Conservation (phyloP, 2,329 filamentous ascomycete species). For the Claviceps maximensis region DNA sequence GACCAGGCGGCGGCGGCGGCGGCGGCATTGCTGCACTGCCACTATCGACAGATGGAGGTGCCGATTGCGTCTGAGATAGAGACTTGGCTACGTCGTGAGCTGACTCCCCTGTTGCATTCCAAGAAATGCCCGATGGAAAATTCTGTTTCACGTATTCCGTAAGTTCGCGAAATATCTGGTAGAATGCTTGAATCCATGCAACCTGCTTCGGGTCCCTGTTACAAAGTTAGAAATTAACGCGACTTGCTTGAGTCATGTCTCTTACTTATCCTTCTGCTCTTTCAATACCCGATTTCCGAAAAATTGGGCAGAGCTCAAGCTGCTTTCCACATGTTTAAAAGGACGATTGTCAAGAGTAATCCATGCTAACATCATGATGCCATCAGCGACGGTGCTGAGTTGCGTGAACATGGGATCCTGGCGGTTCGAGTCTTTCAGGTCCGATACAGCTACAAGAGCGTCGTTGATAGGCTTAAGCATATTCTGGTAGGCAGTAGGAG, state of each 20-base stretch:
- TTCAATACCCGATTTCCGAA: slow-evolving; percentile 91
- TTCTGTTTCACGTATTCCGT: slow-evolving; percentile 74
- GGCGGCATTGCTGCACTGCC: slow-evolving; percentile 40
- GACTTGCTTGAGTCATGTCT: background rate
- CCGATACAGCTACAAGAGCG: slow-evolving; percentile 63
- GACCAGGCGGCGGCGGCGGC: slow-evolving; percentile 58
- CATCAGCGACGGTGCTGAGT: slow-evolving; percentile 76
- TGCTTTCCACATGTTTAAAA: slow-evolving; percentile 72
- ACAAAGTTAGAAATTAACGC: slow-evolving; percentile 3
- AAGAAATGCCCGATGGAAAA: slow-evolving; percentile 65
- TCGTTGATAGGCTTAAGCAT: slow-evolving; percentile 80
- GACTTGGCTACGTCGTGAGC: slow-evolving; percentile 53
- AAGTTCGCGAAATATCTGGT: slow-evolving; percentile 76
- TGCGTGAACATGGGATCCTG: slow-evolving; percentile 65
- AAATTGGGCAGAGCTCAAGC: slow-evolving; percentile 74
- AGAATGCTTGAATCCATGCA: slow-evolving; percentile 87
- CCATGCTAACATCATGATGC: slow-evolving; percentile 83
- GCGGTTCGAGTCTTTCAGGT: slow-evolving; percentile 71
- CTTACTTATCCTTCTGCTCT: slow-evolving; percentile 63
- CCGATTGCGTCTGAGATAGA: slow-evolving; percentile 25
- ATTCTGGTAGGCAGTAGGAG: slow-evolving; percentile 55
- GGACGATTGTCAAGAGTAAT: slow-evolving; percentile 75
- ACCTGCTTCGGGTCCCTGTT: slow-evolving; percentile 63
- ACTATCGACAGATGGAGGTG: slow-evolving; percentile 37
- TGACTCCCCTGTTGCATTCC: slow-evolving; percentile 70